Conservation (phyloP, 2,329 filamentous ascomycete species). For the Fusarium beomiforme region DNA sequence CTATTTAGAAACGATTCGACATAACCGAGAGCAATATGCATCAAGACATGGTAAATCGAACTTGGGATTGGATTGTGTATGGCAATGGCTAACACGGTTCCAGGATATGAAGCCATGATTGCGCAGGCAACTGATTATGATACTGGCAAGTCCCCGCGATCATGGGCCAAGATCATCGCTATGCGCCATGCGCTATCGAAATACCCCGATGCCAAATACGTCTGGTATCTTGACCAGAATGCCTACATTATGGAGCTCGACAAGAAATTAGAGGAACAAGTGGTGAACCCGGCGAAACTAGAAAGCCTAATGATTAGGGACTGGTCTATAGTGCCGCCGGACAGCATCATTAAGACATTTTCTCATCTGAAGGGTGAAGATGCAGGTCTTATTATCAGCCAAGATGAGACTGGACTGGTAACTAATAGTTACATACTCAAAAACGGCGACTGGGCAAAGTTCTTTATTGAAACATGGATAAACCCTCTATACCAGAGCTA, state of each 20-base stretch:
- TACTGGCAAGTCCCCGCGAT: constrained; percentile 65
- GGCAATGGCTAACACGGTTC: constrained; percentile 10
- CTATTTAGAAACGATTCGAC: constrained; percentile 78
- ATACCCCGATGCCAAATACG: constrained; percentile 78
- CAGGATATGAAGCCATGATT: constrained; percentile 89
- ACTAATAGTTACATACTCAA: constrained; percentile 81
- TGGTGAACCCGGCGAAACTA: constrained; percentile 74
- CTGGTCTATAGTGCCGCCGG: constrained; percentile 87
- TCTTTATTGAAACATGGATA: constrained; percentile 95
- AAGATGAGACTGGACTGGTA: constrained; percentile 83
- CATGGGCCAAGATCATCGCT: constrained; percentile 84
- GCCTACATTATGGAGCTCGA: constrained; percentile 88
- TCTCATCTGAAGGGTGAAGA: constrained; percentile 79
- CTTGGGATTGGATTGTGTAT: background rate
- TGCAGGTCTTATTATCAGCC: constrained; percentile 83
- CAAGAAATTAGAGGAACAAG: constrained; percentile 73
- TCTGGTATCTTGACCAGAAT: constrained; percentile 89
- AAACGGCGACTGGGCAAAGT: constrained; percentile 90
- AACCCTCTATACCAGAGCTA: constrained; percentile 93
- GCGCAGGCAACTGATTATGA: constrained; percentile 81
- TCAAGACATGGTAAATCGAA: constrained; percentile 77
- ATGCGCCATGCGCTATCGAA: constrained; percentile 88
- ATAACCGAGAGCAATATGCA: constrained; percentile 88
- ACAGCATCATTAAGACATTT: constrained; percentile 97
- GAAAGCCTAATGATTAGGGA: constrained; percentile 86